phyloP scores from a whole-genome alignment of 2,329 filamentous ascomycete species.

The Phaeoacremonium minimum region DNA sequence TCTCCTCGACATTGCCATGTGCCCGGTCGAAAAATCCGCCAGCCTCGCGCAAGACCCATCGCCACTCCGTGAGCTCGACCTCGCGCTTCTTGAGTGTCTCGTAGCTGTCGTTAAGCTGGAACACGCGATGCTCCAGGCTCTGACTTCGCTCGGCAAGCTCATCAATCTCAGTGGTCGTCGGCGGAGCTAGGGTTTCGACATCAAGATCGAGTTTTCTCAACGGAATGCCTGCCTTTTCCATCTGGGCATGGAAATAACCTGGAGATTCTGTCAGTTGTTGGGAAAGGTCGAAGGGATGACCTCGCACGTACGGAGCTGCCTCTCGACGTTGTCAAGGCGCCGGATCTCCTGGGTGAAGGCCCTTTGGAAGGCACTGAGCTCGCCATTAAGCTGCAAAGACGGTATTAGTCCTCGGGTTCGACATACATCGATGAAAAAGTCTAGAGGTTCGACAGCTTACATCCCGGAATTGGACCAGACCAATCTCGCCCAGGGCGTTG shows the following conservation, averaged over 20 bases:
- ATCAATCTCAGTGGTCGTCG: slow-evolving; percentile 92
- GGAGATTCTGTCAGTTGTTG: too few species aligned
- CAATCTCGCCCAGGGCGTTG: slow-evolving; percentile 91
- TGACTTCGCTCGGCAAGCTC: slow-evolving; percentile 91
- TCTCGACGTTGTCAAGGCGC: slow-evolving; percentile 94
- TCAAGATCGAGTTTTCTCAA: slow-evolving; percentile 92
- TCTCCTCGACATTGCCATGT: slow-evolving; percentile 94
- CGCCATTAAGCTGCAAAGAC: slow-evolving; percentile 75
- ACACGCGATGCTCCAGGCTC: slow-evolving; percentile 85
- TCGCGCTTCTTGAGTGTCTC: slow-evolving; percentile 97
- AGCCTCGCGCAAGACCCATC: slow-evolving; percentile 94
- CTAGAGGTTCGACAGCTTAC: slow-evolving; percentile 56
- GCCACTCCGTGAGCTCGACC: slow-evolving; percentile 95
- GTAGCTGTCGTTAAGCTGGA: slow-evolving; percentile 94
- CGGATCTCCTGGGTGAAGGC: slow-evolving; percentile 98
- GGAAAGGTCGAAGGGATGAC: slow-evolving; percentile 1
- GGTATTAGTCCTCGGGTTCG: not conserved
- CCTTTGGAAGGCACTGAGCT: slow-evolving; percentile 90
- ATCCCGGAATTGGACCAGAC: slow-evolving; percentile 95
- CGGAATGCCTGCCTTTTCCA: slow-evolving; percentile 85
- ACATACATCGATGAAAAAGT: not conserved
- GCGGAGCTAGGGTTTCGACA: slow-evolving; percentile 77
- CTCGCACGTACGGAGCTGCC: slow-evolving; percentile 76
- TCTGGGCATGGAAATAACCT: slow-evolving; percentile 94
- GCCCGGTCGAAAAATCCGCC: slow-evolving; percentile 97